Conservation (phyloP, 768 basidiomycete genomes). For the Lentinula detonsa region DNA sequence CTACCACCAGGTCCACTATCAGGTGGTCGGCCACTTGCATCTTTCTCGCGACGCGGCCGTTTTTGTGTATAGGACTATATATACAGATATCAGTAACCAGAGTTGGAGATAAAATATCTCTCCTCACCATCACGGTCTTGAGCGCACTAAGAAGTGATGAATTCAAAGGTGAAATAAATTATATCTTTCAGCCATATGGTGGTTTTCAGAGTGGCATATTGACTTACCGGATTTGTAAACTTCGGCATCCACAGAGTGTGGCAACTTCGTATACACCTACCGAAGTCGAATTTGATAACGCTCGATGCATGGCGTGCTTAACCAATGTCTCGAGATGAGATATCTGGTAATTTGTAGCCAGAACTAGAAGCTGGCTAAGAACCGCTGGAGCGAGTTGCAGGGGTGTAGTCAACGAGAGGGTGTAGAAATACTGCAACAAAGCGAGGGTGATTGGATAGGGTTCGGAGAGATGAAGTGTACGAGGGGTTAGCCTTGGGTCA, state of each 20-base stretch:
- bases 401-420: slow-evolving; percentile 78
- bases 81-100: neutral
- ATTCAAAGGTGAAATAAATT: slow-evolving; percentile 2
- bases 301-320: slow-evolving; percentile 93
- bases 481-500: slow-evolving; percentile 78
- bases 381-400: slow-evolving; percentile 90
- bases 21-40: slow-evolving; percentile 26
- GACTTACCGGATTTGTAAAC: slow-evolving; percentile 81
- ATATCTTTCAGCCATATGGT: neutral
- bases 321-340: slow-evolving; percentile 70
- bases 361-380: slow-evolving; percentile 77
- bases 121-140: slow-evolving; percentile 75
- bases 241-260: slow-evolving; percentile 82
- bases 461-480: slow-evolving; percentile 77
- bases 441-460: slow-evolving; percentile 87
- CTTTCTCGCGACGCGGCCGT: slow-evolving; percentile 53
- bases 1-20: slow-evolving; percentile 29
- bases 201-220: slow-evolving; percentile 14
- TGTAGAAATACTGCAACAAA: slow-evolving; percentile 91
- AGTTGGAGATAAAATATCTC: neutral
- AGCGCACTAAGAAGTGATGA: slow-evolving; percentile 45
- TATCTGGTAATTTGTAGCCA: slow-evolving; percentile 80
- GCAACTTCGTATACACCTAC: slow-evolving; percentile 95
- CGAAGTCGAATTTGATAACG: slow-evolving; percentile 76
- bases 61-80: slow-evolving; percentile 74